phyloP scores from a whole-genome alignment of 1,284 basidiomycete genomes.

The Chiua sp. region DNA sequence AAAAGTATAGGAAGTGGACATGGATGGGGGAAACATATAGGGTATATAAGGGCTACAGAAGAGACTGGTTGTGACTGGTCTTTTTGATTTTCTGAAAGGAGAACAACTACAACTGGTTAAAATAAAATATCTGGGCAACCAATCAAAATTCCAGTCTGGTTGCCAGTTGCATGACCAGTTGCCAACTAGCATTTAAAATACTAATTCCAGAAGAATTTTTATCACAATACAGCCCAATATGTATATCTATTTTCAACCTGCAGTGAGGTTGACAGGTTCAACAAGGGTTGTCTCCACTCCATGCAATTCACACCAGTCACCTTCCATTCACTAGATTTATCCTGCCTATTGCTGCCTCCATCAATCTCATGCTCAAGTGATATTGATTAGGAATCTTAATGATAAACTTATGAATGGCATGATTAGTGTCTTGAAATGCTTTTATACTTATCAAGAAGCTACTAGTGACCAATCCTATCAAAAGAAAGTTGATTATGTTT shows the following conservation, averaged over 20 bases:
- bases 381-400: not conserved
- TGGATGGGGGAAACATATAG: no score
- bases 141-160: no score
- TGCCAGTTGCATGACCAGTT: not conserved
- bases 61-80: no score
- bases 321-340: not conserved
- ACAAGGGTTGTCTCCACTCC: not conserved
- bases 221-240: not conserved
- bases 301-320: not conserved
- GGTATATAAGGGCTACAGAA: no score
- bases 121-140: no score
- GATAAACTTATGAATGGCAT: not conserved
- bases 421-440: not conserved
- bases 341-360: not conserved
- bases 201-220: not conserved
- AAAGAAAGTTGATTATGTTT: not conserved
- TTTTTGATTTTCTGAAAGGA: no score
- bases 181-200: not conserved
- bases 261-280: not conserved
- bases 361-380: not conserved
- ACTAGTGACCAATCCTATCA: not conserved
- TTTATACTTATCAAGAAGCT: not conserved
- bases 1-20: no score
- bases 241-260: not conserved
- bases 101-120: no score